Conservation (phyloP, 2,329 filamentous ascomycete genomes). For the Pyricularia grisea region DNA sequence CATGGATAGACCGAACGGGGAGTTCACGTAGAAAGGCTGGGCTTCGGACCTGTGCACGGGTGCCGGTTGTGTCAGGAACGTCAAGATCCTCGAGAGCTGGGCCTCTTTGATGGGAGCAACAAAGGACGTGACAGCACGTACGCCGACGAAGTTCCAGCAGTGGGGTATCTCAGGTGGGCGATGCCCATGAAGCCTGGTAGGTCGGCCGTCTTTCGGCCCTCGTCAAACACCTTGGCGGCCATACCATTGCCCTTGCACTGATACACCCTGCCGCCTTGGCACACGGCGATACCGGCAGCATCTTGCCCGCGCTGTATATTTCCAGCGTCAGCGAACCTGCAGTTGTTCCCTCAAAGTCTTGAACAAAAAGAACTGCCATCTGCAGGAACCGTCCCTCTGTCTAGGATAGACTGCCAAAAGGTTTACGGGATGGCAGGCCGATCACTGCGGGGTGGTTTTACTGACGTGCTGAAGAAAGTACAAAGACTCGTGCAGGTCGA, state of each 20-base stretch:
- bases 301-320: conserved; percentile 58
- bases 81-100: background rate
- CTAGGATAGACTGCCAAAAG: background rate
- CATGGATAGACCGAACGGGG: conserved; percentile 54
- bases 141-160: conserved; percentile 62
- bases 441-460: background rate
- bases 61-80: conserved; percentile 1
- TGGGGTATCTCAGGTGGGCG: conserved; percentile 75
- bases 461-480: conserved; percentile 52
- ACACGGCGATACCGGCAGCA: conserved; percentile 76
- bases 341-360: background rate
- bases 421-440: background rate
- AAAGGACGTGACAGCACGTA: background rate
- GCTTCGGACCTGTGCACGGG: conserved; percentile 63
- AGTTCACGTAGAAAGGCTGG: conserved; percentile 89
- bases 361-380: background rate
- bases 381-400: background rate
- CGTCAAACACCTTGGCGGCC: conserved; percentile 74
- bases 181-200: conserved; percentile 82
- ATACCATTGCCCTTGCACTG: conserved; percentile 89
- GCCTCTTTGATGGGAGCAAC: conserved; percentile 21
- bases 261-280: conserved; percentile 64
- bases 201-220: conserved; percentile 63
- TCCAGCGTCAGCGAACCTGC: background rate
- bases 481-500: conserved; percentile 62